Evolutionary conservation across 1,139 yeast genomes (phyloP).

Genomic region (Protomyces pachydermus): DNA sequence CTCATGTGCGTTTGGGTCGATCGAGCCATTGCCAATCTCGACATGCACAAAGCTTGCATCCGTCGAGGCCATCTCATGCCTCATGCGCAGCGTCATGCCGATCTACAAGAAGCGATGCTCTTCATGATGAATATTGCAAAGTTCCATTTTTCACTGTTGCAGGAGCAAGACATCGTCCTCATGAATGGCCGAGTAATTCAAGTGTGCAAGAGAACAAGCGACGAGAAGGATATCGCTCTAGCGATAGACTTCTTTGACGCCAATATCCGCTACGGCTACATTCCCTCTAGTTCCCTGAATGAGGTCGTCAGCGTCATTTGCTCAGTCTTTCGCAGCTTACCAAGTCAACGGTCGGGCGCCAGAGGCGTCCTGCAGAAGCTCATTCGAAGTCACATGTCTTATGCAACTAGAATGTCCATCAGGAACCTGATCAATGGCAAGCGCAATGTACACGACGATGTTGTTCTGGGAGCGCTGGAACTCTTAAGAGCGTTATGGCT

Average conservation of each 20-base stretch:
- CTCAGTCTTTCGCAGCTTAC: slow-evolving; percentile 45
- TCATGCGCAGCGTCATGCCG: slow-evolving; percentile 35
- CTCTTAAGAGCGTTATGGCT: slow-evolving; percentile 3
- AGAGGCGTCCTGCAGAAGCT: slow-evolving; percentile 44
- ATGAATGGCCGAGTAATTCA: slow-evolving; percentile 43
- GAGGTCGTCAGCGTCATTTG: slow-evolving; percentile 49
- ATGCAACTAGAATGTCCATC: slow-evolving; percentile 29
- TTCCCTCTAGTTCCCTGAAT: slow-evolving; percentile 46
- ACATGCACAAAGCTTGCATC: not conserved
- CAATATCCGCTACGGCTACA: slow-evolving; percentile 46
- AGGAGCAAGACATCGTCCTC: slow-evolving; percentile 42
- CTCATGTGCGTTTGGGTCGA: slow-evolving; percentile 31
- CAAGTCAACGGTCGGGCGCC: slow-evolving; percentile 42
- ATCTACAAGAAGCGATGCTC: slow-evolving; percentile 40
- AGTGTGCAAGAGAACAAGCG: slow-evolving; percentile 47
- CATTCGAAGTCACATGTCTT: slow-evolving; percentile 41
- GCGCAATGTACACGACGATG: slow-evolving; percentile 20
- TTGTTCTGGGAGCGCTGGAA: slow-evolving; percentile 20
- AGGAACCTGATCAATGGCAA: slow-evolving; percentile 19
- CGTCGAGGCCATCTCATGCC: slow-evolving; percentile 29
- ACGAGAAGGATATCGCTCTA: slow-evolving; percentile 42
- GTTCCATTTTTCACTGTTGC: slow-evolving; percentile 48
- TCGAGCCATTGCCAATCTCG: slow-evolving; percentile 7
- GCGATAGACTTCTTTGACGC: slow-evolving; percentile 49
- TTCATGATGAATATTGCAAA: slow-evolving; percentile 48